Base-by-base conservation (phyloP, 352 stramenopile genomes). In the Phytophthora europaea region DNA sequence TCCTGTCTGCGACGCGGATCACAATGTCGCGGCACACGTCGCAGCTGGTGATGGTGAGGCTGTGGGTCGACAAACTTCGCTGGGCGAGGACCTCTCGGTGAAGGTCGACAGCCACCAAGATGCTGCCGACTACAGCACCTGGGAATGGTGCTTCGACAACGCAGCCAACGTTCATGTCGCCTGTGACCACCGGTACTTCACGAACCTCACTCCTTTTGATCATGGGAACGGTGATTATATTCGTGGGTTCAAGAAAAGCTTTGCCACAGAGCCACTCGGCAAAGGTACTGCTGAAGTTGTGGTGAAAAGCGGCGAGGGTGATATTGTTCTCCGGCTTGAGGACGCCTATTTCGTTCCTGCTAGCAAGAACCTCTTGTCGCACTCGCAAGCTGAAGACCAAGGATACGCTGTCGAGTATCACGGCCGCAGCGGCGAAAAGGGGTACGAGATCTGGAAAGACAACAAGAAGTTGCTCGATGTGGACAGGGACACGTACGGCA, bases 81-180 rank as follows among this genome's bases (percentile, higher is more conserved):
- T 43, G 8, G 36, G 6, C 15, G 40, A 51, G 36, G 23, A 53
- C 23, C 12, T 43, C 5, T 63, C 36, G 6, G 22, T 26, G 20
- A 63, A 23, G 4, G 26, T 54, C 16, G 45, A 22, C 28, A 33
- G 16, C 40, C n/a, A 52, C 20, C 36, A 43, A 48, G 13, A 20
- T 20, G 16, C 40, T 6, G 40, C 5, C 2, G 33, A 45, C 20
- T 50, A 60, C 28, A 26, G n/a, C 4, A n/a, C 43, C 6, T 63
- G 53, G 38, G 53, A 63, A 36, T 70, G 62, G 62, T 70, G 62
- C 45, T 70, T 70, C 15, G 62, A 63, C 18, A 70, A 70, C 18
- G 53, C 53, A 40, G 22, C 53, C 23, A 70, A 70, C 28, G 53
- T 63, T 8, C 53, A 70, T 33, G 10, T 57, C n/a, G 43, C 43